phyloP scores from a whole-genome alignment of 345 rosid genomes.

The Camelina hispida region DNA sequence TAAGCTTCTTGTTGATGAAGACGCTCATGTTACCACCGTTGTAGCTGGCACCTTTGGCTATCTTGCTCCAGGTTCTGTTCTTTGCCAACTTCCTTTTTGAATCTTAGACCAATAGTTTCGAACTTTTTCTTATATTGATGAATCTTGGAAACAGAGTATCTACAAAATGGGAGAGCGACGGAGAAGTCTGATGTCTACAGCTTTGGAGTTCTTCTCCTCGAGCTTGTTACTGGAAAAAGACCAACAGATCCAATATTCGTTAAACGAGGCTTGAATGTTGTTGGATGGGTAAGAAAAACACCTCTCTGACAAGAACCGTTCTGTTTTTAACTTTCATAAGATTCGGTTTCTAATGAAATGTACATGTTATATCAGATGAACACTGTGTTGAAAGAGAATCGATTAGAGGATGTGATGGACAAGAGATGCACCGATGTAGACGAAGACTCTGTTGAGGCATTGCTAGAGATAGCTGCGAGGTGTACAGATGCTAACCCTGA shows the following conservation, averaged over 20 bases:
- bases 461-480: conserved; percentile 78
- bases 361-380: conserved; percentile 57
- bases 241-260: conserved; percentile 87
- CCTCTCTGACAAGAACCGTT: conserved; percentile 3
- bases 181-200: conserved; percentile 96
- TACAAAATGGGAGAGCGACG: conserved; percentile 91
- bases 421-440: conserved; percentile 63
- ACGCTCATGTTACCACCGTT: conserved; percentile 89
- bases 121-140: not conserved
- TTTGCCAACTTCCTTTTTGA: not conserved
- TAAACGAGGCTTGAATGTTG: conserved; percentile 83
- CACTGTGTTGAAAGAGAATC: conserved; percentile 73
- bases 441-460: conserved; percentile 72
- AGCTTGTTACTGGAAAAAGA: conserved; percentile 87
- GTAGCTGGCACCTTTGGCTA: conserved; percentile 99
- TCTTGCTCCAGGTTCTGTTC: conserved; percentile 84
- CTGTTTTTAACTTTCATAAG: not conserved
- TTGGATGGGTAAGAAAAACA: conserved; percentile 79
- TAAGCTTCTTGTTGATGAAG: conserved; percentile 89
- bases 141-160: conserved; percentile 64
- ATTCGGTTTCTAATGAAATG: not conserved
- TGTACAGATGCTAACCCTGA: conserved; percentile 87
- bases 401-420: conserved; percentile 75
- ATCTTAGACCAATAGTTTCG: not conserved
- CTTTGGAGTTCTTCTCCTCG: conserved; percentile 93